phyloP scores from a whole-genome alignment of 1,284 basidiomycete species.

The Melampsora larici-populina region DNA sequence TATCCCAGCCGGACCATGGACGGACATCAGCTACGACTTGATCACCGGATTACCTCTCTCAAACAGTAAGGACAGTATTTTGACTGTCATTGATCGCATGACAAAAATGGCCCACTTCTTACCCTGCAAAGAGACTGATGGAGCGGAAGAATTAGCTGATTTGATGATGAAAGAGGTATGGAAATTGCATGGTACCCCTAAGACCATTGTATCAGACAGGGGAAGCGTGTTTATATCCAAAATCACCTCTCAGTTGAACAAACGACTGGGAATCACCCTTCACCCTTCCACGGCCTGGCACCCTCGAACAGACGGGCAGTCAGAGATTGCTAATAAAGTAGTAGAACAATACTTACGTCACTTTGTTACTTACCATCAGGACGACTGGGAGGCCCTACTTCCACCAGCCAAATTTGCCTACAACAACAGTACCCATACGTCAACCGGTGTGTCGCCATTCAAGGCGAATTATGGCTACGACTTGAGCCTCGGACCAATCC shows the following conservation, averaged over 20 bases:
- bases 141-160: too few relatives aligned
- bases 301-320: constrained; percentile 3
- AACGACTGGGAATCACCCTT: neutral
- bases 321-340: neutral
- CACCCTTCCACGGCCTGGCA: neutral
- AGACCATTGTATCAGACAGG: too few relatives aligned
- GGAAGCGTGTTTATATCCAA: constrained; percentile 8
- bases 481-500: neutral
- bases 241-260: neutral
- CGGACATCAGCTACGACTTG: too few relatives aligned
- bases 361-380: constrained; percentile 5
- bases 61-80: neutral
- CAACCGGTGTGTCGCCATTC: constrained; percentile 4
- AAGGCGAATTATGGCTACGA: constrained; percentile 7
- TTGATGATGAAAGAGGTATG: too few relatives aligned
- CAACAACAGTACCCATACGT: neutral
- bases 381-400: too few relatives aligned
- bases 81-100: neutral
- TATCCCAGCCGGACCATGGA: too few relatives aligned
- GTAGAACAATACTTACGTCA: neutral
- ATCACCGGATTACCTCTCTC: constrained; percentile 9
- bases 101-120: constrained; percentile 17
- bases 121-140: too few relatives aligned
- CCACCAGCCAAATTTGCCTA: neutral
- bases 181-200: too few relatives aligned